Percentiles rank a stretch among this genome's conserved stretches.
phyloP scores from a whole-genome alignment of 2,329 filamentous ascomycete genomes.

The Bipolaris zeicola region DNA sequence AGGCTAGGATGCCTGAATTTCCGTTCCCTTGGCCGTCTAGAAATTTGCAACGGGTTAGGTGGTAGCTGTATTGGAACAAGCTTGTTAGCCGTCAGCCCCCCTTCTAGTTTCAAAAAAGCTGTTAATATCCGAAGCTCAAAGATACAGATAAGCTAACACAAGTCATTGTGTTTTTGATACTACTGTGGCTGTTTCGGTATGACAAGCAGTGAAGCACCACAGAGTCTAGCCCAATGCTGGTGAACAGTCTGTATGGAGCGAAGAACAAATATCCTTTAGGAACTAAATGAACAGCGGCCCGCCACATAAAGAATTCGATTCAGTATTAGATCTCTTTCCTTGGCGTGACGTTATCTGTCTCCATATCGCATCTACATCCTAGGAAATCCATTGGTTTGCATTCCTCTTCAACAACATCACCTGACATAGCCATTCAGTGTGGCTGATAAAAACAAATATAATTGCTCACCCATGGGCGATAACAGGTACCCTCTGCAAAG shows the following conservation, averaged over 20 bases:
- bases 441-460: constrained; percentile 8
- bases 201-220: too few relatives aligned
- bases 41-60: not conserved
- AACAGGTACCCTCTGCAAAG: constrained; percentile 4
- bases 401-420: constrained; percentile 1
- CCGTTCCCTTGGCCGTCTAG: not conserved
- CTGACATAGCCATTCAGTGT: not conserved
- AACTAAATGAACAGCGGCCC: not conserved
- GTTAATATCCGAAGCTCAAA: too few relatives aligned
- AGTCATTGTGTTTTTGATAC: too few relatives aligned
- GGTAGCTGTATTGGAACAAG: not conserved
- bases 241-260: not conserved
- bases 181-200: too few relatives aligned
- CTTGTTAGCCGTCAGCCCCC: too few relatives aligned
- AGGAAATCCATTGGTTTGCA: not conserved
- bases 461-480: constrained; percentile 11
- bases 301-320: not conserved
- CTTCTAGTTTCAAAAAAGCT: too few relatives aligned
- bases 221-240: not conserved
- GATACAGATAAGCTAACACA: too few relatives aligned
- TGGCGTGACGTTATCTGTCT: not conserved
- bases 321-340: not conserved
- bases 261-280: not conserved
- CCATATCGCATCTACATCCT: not conserved
- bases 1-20: not conserved